These are phyloP conservation scores for Berkeleyomyces rouxiae DNA, from an alignment of 2,329 filamentous ascomycete species.

Conservation along the genomic window DNA sequence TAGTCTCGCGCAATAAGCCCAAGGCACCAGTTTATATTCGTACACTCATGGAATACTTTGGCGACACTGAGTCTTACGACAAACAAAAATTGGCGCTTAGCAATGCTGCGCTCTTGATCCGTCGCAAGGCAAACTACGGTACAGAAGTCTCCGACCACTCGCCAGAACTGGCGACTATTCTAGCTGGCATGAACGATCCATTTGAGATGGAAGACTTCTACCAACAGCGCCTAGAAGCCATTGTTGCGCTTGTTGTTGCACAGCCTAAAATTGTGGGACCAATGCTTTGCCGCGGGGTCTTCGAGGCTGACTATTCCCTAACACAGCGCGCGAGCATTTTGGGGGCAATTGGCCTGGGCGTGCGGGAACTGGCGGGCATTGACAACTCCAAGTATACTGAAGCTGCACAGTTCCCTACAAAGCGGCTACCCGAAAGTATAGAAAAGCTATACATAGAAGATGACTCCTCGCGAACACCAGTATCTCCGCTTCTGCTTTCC, in stretches of 20 bases:
- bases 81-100: conserved; percentile 63
- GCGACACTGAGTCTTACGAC: conserved; percentile 71
- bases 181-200: conserved; percentile 72
- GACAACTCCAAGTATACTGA: conserved; percentile 38
- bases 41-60: conserved; percentile 62
- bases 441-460: conserved; percentile 49
- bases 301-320: conserved; percentile 81
- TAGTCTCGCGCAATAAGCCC: conserved; percentile 68
- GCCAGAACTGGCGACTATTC: conserved; percentile 58
- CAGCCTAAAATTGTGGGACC: conserved; percentile 62
- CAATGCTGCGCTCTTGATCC: conserved; percentile 64
- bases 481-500: conserved; percentile 7
- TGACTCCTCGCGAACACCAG: conserved; percentile 15
- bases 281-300: conserved; percentile 74
- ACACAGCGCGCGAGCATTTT: conserved; percentile 70
- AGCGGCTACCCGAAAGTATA: conserved; percentile 55
- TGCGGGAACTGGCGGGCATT: conserved; percentile 70
- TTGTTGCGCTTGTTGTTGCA: conserved; percentile 66
- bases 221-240: conserved; percentile 56
- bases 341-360: conserved; percentile 63
- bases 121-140: conserved; percentile 76
- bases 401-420: conserved; percentile 55
- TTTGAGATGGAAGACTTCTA: conserved; percentile 68
- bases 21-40: conserved; percentile 80
- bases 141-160: conserved; percentile 74